Evolutionary conservation across 805 yeast genomes (phyloP), one percentile per base, ranked within the genome.

Genomic region (Cephaloascus fragrans): DNA sequence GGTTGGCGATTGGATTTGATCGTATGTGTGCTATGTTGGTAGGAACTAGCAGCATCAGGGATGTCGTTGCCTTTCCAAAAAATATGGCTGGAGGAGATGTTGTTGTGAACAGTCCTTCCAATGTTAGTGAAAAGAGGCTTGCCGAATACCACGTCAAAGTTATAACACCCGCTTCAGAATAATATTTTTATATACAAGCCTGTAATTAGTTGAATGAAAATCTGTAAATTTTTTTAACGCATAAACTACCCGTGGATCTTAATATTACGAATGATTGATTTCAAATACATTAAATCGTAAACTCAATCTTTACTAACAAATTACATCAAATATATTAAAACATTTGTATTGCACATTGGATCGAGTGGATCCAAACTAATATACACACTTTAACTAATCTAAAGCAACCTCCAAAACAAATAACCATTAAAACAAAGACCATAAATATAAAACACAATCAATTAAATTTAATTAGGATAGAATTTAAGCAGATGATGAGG

Each of bases 41-140:
- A n/a, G 93, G 87, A 1, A 68, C 81, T 16, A 52, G 67, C 3
- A 84, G 86, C 45, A 89, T 93, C 26, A 65, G 96, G 47, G 97
- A 93, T 53, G 97, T 93, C 3, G 82, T 93, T 43, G 95, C 97
- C 1, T 93, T 93, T 57, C 99, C 99, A 2, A 93, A 93, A 62
- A 87, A 88, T 35, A 80, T 82, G 47, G 74, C 83, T 6, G 98
- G 99, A 2, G 62, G 77, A 1, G 99, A 93, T 53, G 77, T 86
- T 1, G 86, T 90, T 35, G 95, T 93, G 4, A 83, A 76, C 5
- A 80, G 94, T 44, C 99, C 99, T 3, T 77, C 88, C 35, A 53
- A 49, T 18, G 88, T 86, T 2, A 54, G 67, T 3, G 63, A 67
- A 10, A 55, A 55, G 3, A 71, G 71, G 1, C 62, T 90, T 40